Percentiles rank a stretch among this genome's conserved stretches.
phyloP scores from a whole-genome alignment of 2,329 filamentous ascomycete genomes.

The Fusarium sp. region DNA sequence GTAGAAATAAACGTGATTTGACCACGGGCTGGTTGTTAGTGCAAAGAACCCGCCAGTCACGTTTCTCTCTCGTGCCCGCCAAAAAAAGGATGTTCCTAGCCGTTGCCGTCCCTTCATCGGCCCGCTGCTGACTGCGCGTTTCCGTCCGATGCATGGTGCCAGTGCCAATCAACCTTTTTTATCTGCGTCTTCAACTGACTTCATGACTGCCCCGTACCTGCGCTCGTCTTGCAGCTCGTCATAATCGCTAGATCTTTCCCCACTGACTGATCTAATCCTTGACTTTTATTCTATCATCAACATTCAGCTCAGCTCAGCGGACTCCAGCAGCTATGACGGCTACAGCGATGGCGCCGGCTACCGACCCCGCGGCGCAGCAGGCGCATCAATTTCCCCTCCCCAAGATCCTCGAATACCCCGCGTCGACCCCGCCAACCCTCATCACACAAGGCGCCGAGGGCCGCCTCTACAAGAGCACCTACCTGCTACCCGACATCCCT shows the following conservation, averaged over 20 bases:
- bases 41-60: slow-evolving; percentile 20
- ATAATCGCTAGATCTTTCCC: slow-evolving; percentile 26
- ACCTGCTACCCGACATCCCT: slow-evolving; percentile 74
- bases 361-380: slow-evolving; percentile 38
- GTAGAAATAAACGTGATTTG: slow-evolving; percentile 31
- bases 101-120: slow-evolving; percentile 13
- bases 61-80: slow-evolving; percentile 18
- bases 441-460: slow-evolving; percentile 96
- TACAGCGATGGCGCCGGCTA: slow-evolving; percentile 22
- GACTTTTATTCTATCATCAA: slow-evolving; percentile 6
- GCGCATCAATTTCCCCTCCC: slow-evolving; percentile 65
- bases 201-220: slow-evolving; percentile 38
- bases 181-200: slow-evolving; percentile 25
- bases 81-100: slow-evolving; percentile 21
- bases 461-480: slow-evolving; percentile 88
- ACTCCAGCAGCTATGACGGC: slow-evolving; percentile 5
- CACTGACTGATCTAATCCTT: slow-evolving; percentile 5
- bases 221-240: slow-evolving; percentile 38
- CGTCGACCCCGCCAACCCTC: slow-evolving; percentile 71
- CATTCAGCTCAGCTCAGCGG: slow-evolving; percentile 9
- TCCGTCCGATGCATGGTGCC: slow-evolving; percentile 11
- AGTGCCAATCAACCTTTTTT: slow-evolving; percentile 33
- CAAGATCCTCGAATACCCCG: slow-evolving; percentile 71
- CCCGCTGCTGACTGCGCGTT: slow-evolving; percentile 24
- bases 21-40: slow-evolving; percentile 7